Conservation (phyloP, 2,329 filamentous ascomycete genomes). For the Pyricularia sp. region DNA sequence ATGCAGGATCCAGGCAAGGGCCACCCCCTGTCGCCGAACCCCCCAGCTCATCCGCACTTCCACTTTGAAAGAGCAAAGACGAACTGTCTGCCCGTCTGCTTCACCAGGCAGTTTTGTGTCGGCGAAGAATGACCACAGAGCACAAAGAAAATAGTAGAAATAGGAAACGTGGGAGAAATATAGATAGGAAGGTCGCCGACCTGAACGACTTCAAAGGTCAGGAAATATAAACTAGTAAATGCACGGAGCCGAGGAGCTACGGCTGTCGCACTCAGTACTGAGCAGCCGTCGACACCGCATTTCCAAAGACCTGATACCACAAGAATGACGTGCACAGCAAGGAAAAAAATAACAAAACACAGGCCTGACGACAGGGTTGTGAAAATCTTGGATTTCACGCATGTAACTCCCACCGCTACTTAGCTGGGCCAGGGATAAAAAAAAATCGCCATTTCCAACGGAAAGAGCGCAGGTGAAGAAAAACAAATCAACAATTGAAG, state of each 20-base stretch:
- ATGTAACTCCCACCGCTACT: background rate
- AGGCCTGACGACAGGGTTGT: background rate
- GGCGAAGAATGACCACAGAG: background rate
- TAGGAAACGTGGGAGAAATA: background rate
- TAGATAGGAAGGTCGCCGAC: background rate
- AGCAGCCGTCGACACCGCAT: conserved; percentile 1
- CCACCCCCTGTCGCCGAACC: conserved; percentile 25
- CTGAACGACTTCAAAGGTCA: background rate
- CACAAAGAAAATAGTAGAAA: background rate
- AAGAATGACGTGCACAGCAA: conserved; percentile 8
- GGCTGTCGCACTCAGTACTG: background rate
- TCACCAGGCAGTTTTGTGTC: background rate
- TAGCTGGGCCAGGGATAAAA: background rate
- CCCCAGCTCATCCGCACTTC: conserved; percentile 29
- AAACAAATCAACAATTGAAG: too few species aligned
- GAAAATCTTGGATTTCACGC: background rate
- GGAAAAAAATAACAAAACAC: background rate
- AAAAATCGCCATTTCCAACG: background rate
- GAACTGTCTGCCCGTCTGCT: background rate
- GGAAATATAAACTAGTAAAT: background rate
- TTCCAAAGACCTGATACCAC: conserved; percentile 6
- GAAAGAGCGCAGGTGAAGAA: background rate
- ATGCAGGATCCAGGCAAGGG: conserved; percentile 36
- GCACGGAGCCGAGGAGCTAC: background rate
- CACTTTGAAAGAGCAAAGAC: background rate